These are phyloP conservation scores for Kregervanrija delftensis DNA, from an alignment of 805 yeast species.

Conservation along the genomic window DNA sequence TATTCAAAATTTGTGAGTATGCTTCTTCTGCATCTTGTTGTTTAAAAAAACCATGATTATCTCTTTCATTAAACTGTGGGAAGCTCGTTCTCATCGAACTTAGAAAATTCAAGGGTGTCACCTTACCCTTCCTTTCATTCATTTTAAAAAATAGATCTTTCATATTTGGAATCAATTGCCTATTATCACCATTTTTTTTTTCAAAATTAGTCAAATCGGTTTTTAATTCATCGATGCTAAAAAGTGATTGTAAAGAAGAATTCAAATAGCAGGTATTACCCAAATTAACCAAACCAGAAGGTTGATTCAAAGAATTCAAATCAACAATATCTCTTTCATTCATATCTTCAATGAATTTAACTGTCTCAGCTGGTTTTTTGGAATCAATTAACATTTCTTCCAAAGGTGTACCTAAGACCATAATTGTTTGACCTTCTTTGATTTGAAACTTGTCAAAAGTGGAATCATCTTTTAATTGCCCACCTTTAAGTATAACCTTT, in stretches of 20 bases:
- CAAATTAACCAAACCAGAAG: constrained; percentile 60
- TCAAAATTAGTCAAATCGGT: constrained; percentile 22
- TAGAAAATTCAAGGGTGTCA: constrained; percentile 65
- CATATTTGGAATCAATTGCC: constrained; percentile 27
- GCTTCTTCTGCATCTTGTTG: constrained; percentile 99
- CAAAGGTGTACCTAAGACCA: constrained; percentile 92
- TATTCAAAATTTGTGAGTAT: constrained; percentile 68
- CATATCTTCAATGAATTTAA: constrained; percentile 65
- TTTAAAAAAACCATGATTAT: constrained; percentile 62
- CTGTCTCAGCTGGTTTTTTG: constrained; percentile 43
- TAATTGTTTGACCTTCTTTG: constrained; percentile 59
- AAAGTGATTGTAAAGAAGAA: constrained; percentile 56
- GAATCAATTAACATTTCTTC: constrained; percentile 36
- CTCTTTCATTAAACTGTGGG: constrained; percentile 88
- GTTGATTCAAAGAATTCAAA: constrained; percentile 30
- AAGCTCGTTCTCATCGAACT: constrained; percentile 55
- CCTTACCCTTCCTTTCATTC: constrained; percentile 33
- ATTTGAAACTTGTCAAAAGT: constrained; percentile 44
- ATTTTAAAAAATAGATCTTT: constrained; percentile 40
- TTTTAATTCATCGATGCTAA: constrained; percentile 36
- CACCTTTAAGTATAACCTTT: constrained; percentile 83
- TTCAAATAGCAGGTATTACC: constrained; percentile 79
- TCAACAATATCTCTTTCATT: constrained; percentile 15
- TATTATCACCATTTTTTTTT: constrained; percentile 15
- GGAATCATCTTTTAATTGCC: constrained; percentile 70